Conservation (phyloP, 495 filamentous ascomycete genomes). For the Zalerion maritima region DNA sequence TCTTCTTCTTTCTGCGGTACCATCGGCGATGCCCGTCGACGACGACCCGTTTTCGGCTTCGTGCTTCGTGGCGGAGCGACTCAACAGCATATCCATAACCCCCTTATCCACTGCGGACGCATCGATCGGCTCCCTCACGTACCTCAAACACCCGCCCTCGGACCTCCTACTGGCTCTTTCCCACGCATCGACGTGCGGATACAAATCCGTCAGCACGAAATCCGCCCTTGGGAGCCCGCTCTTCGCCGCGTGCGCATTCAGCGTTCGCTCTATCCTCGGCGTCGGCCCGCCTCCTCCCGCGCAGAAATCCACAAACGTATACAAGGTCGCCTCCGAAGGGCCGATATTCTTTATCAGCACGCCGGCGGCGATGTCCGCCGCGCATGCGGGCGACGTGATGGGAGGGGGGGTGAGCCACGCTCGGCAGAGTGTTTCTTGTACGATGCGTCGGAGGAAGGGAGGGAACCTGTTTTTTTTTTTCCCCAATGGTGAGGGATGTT, state of each 20-base stretch:
- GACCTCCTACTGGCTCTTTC: slow-evolving; percentile 29
- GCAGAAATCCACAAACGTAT: slow-evolving; percentile 59
- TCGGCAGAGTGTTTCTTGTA: slow-evolving; percentile 36
- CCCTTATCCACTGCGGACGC: slow-evolving; percentile 41
- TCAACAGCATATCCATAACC: too few species aligned
- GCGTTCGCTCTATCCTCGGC: slow-evolving; percentile 40
- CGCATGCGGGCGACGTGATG: slow-evolving; percentile 15
- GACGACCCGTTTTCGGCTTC: too few species aligned
- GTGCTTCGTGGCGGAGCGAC: too few species aligned
- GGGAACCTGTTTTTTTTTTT: slow-evolving; percentile 31
- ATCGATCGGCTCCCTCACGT: slow-evolving; percentile 43
- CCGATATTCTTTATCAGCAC: slow-evolving; percentile 31
- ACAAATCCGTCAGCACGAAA: slow-evolving; percentile 56
- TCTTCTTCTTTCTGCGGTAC: slow-evolving; percentile 13
- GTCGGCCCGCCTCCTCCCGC: slow-evolving; percentile 59
- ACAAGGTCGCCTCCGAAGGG: slow-evolving; percentile 21
- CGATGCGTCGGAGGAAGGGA: slow-evolving; percentile 30
- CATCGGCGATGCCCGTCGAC: slow-evolving; percentile 31
- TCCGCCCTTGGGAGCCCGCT: slow-evolving; percentile 16
- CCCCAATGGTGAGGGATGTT: slow-evolving; percentile 1
- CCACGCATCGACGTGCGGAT: slow-evolving; percentile 53
- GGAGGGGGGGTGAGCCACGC: slow-evolving; percentile 25
- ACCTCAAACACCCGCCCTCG: slow-evolving; percentile 33
- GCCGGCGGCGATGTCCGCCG: slow-evolving; percentile 30
- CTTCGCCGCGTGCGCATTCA: slow-evolving; percentile 27